These are phyloP conservation scores for Diplosphaera chodatii DNA, from an alignment of 139 green algal genomes.

Conservation along the genomic window DNA sequence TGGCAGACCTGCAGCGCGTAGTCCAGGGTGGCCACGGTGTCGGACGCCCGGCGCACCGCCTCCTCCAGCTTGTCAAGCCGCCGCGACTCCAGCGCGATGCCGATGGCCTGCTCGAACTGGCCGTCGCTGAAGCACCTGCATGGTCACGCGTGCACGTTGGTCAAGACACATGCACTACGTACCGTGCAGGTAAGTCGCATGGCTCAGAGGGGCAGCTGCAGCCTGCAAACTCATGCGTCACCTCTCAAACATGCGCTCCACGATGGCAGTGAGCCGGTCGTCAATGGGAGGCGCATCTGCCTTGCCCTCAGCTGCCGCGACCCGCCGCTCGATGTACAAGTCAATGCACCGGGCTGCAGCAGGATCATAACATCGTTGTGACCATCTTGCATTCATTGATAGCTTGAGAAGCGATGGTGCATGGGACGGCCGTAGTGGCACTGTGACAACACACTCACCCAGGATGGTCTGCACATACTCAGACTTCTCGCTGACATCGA, in stretches of 20 bases:
- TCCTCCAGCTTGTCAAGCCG: constrained; percentile 86
- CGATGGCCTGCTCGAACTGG: constrained; percentile 91
- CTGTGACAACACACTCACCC: too few relatives aligned
- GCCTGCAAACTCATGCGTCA: constrained; percentile 14
- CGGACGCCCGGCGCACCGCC: constrained; percentile 31
- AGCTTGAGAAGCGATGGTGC: too few relatives aligned
- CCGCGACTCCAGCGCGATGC: constrained; percentile 84
- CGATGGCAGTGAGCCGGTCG: constrained; percentile 74
- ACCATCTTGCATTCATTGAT: too few relatives aligned
- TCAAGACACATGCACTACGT: too few relatives aligned
- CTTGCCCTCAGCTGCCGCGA: constrained; percentile 31
- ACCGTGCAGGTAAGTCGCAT: too few relatives aligned
- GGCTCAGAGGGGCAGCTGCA: too few relatives aligned
- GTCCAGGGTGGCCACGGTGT: constrained; percentile 42
- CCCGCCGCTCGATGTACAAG: constrained; percentile 77
- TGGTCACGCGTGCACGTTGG: too few relatives aligned
- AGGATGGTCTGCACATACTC: constrained; percentile 96
- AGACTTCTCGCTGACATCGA: constrained; percentile 81
- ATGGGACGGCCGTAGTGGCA: too few relatives aligned
- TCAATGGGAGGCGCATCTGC: constrained; percentile 50
- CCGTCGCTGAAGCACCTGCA: constrained; percentile 65
- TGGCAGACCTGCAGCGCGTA: constrained; percentile 84
- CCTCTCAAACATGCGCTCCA: constrained; percentile 90
- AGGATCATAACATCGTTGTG: neutral
- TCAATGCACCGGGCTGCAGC: constrained; percentile 89